phyloP scores from a whole-genome alignment of 2,329 filamentous ascomycete genomes.

The Trichothecium sympodiale region DNA sequence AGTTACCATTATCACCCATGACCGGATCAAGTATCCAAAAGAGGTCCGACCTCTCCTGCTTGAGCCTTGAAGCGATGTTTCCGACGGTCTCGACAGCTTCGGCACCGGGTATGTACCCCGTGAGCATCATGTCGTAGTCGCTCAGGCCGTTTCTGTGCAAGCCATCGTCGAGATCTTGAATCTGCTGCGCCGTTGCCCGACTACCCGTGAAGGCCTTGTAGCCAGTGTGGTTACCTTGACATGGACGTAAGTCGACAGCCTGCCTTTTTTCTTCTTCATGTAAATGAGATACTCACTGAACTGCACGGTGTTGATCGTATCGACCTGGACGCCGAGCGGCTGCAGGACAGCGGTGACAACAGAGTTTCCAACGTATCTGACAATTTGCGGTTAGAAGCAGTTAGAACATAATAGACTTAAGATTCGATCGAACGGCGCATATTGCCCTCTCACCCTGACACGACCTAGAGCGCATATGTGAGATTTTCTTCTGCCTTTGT shows the following conservation, averaged over 20 bases:
- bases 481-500: slow-evolving; percentile 35
- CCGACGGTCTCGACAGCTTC: slow-evolving; percentile 77
- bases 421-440: background rate
- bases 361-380: slow-evolving; percentile 92
- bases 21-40: slow-evolving; percentile 98
- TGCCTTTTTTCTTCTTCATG: too few species aligned
- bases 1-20: slow-evolving; percentile 88
- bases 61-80: slow-evolving; percentile 70
- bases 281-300: slow-evolving; percentile 88
- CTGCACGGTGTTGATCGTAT: slow-evolving; percentile 90
- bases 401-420: too few species aligned
- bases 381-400: background rate
- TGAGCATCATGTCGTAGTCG: slow-evolving; percentile 88
- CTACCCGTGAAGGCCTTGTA: slow-evolving; percentile 85
- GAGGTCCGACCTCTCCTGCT: slow-evolving; percentile 56
- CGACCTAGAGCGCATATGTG: slow-evolving; percentile 22
- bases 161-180: slow-evolving; percentile 73
- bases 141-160: slow-evolving; percentile 75
- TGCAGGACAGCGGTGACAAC: slow-evolving; percentile 95
- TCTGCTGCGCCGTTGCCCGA: slow-evolving; percentile 69
- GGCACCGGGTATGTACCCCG: slow-evolving; percentile 86
- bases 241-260: too few species aligned
- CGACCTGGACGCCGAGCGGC: slow-evolving; percentile 84
- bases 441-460: slow-evolving; percentile 25
- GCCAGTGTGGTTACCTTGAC: slow-evolving; percentile 95